Percentiles rank a stretch among this genome's conserved stretches.
phyloP scores from a whole-genome alignment of 768 basidiomycete species.

The Pleurotus platypus region DNA sequence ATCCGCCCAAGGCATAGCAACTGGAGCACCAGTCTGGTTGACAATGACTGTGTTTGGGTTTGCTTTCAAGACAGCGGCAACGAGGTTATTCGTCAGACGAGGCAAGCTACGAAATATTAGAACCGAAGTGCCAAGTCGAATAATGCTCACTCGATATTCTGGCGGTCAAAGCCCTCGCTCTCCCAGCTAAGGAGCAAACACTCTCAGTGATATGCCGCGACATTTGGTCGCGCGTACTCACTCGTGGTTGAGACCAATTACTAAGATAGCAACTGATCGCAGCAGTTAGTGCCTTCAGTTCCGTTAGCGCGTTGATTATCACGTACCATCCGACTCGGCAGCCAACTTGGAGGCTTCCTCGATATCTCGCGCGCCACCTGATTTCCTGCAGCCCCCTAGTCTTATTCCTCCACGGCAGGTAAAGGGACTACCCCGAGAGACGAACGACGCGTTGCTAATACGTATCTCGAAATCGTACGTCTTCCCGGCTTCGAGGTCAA shows the following conservation, averaged over 20 bases:
- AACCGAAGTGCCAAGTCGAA: background rate
- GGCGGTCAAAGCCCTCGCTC: conserved; percentile 58
- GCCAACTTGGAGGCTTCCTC: conserved; percentile 35
- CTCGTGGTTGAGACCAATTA: conserved; percentile 55
- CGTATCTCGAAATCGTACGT: conserved; percentile 37
- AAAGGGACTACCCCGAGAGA: conserved; percentile 28
- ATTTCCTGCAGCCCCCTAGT: conserved; percentile 27
- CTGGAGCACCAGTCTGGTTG: conserved; percentile 52
- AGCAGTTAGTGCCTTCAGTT: background rate
- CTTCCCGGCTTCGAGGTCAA: conserved; percentile 38
- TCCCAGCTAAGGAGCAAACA: conserved; percentile 31
- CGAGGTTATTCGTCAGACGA: conserved; percentile 47
- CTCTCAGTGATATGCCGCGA: background rate
- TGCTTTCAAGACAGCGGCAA: conserved; percentile 41
- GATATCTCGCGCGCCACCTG: conserved; percentile 37
- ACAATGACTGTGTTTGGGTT: conserved; percentile 55
- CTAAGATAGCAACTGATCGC: conserved; percentile 33
- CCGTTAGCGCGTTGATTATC: background rate
- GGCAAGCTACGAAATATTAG: conserved; percentile 29
- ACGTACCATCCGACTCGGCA: conserved; percentile 27
- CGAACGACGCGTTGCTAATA: conserved; percentile 30
- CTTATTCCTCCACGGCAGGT: conserved; percentile 37
- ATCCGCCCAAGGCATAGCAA: conserved; percentile 54
- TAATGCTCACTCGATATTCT: conserved; percentile 33
- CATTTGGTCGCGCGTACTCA: background rate